A percentile compares a stretch with the other conserved stretches of the same genome.
phyloP scores from a whole-genome alignment of 108 stramenopile genomes.

The Epithemia pelagica region DNA sequence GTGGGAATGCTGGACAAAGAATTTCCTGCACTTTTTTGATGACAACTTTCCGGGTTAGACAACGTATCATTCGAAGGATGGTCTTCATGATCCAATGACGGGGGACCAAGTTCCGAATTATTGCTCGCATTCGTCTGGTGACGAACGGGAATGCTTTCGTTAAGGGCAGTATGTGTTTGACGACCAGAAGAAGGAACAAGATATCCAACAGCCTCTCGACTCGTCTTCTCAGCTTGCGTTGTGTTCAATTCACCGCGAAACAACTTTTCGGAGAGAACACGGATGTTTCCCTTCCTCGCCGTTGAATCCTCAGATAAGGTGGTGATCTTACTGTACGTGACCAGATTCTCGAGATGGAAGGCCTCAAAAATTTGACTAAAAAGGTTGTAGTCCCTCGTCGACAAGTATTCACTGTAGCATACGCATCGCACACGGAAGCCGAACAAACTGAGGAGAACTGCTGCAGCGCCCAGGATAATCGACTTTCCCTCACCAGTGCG shows the following conservation, averaged over 20 bases:
- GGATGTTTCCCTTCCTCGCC: slow-evolving; percentile 10
- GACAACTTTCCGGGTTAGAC: background rate
- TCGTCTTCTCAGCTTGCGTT: slow-evolving; percentile 2
- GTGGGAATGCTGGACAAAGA: too few species aligned
- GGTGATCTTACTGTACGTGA: background rate
- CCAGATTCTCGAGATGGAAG: background rate
- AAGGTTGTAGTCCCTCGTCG: background rate
- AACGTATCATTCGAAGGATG: too few species aligned
- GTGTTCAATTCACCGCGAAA: slow-evolving; percentile 49
- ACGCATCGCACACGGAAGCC: slow-evolving; percentile 6
- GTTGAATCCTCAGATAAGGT: background rate
- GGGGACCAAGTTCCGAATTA: too few species aligned
- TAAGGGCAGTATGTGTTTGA: background rate
- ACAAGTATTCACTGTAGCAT: slow-evolving; percentile 11
- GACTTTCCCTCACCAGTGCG: slow-evolving; percentile 15
- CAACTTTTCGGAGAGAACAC: slow-evolving; percentile 30
- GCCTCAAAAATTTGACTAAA: slow-evolving; percentile 3
- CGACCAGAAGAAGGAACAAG: too few species aligned
- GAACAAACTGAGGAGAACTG: slow-evolving; percentile 1
- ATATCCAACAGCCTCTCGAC: too few species aligned
- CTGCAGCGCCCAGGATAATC: slow-evolving; percentile 4
- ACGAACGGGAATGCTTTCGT: background rate
- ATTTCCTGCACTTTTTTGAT: background rate
- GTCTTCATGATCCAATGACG: too few species aligned
- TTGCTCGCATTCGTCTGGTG: background rate